Evolutionary conservation across 202 grass and related monocot genomes (phyloP).

Genomic region (Zizania palustris): DNA sequence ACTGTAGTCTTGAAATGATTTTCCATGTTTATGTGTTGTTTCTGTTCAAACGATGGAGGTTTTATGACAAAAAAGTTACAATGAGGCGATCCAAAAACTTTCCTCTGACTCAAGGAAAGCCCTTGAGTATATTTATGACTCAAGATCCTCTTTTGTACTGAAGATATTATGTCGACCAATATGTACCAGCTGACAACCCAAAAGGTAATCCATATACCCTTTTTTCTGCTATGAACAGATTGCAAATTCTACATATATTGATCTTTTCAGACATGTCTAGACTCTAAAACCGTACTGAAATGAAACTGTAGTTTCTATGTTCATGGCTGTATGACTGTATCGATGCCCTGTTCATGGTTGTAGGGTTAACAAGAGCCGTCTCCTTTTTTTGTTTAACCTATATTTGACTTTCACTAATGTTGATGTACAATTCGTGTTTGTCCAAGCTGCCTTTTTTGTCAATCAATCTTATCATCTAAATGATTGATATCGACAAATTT

Average conservation of each 20-base stretch:
- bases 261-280: not conserved
- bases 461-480: slow-evolving; percentile 2
- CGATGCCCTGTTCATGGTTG: not conserved
- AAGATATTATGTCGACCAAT: slow-evolving; percentile 49
- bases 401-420: not conserved
- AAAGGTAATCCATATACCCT: slow-evolving; percentile 40
- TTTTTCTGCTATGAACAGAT: slow-evolving; percentile 3
- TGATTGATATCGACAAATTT: not conserved
- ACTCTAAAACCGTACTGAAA: not conserved
- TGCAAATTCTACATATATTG: not conserved
- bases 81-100: slow-evolving; percentile 51
- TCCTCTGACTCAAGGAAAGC: slow-evolving; percentile 36
- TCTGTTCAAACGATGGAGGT: slow-evolving; percentile 39
- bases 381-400: no score
- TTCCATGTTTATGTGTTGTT: not conserved
- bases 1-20: slow-evolving; percentile 15
- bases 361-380: not conserved
- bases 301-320: not conserved
- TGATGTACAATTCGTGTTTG: not conserved
- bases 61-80: slow-evolving; percentile 63
- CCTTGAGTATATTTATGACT: slow-evolving; percentile 45
- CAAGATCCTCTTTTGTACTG: slow-evolving; percentile 26
- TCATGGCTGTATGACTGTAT: not conserved
- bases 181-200: slow-evolving; percentile 23
- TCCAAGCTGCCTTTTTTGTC: not conserved